Base-by-base conservation (phyloP, 257 asterid genomes). In the Gardenia jasminoides region DNA sequence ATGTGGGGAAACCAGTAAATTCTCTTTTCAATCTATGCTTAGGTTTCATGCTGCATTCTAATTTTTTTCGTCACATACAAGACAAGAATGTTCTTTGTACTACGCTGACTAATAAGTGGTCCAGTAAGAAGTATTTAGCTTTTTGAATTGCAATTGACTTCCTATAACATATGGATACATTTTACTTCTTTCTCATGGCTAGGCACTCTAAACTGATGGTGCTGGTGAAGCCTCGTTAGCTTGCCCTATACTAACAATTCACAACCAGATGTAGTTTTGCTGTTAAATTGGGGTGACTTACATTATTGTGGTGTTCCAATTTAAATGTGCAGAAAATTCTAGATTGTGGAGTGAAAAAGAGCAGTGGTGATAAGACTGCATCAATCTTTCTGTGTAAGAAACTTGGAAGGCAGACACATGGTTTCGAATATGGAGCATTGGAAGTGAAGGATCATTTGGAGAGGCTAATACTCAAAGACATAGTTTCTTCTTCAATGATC, bases 401-500 rank as follows among this genome's bases (percentile, higher is more conserved):
- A 76, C 97, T 96, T 26, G 83, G 85, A 76, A 88, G 91, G 85
- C 83, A 87, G 90, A 78, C 88, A 19, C 59, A 88, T 78, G 98
- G 97, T 75, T 83, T 80, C 77, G 97, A 96, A 86, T 90, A 88
- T 83, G 98, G 97, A 83, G 97, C 96, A 78, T 85, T 93, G 69
- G 97, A 92, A 78, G 95, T 91, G 79, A 92, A 92, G 87, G 80
- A 83, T 88, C 92, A 92, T 80, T 78, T 96, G 88, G 97, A 96
- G 84, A 80, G 93, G 65, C 77, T 92, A 73, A 80, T 58, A 70
- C 84, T 96, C 86, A 84, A 90, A 15, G 93, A 90, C 65, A 69
- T 96, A 43, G 96, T 93, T 88, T 91, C 98, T 24, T 81, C 80
- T 76, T 85, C 86, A 64, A 87, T 72, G 84, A 93, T 93, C 86